A percentile compares a stretch with the other conserved stretches of the same genome.
Conservation (phyloP, 2,329 filamentous ascomycete species). For the Pseudocercospora fijiensis region DNA sequence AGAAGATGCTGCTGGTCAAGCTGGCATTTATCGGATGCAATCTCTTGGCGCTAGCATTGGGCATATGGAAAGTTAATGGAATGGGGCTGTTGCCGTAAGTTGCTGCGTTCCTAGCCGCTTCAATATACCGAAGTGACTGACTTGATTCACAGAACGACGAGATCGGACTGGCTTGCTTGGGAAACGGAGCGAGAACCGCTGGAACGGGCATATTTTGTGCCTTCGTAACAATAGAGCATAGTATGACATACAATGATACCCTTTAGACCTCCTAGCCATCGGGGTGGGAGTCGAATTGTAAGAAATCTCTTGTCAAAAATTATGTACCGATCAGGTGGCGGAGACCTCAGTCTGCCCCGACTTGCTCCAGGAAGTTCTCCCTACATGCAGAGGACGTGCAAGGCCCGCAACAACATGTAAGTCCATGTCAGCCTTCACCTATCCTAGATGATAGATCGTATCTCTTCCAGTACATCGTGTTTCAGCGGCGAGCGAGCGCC, state of each 20-base stretch:
- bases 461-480: not conserved
- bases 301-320: not conserved
- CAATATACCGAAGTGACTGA: constrained; percentile 24
- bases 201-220: constrained; percentile 55
- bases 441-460: not conserved
- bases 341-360: not conserved
- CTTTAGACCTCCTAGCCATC: not conserved
- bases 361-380: not conserved
- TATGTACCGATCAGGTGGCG: not conserved
- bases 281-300: not conserved
- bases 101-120: not conserved
- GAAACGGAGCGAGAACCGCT: constrained; percentile 70
- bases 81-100: constrained; percentile 93
- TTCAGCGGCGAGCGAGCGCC: not conserved
- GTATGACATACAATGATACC: constrained; percentile 1
- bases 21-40: constrained; percentile 85
- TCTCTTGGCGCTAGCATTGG: constrained; percentile 75
- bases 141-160: constrained; percentile 67
- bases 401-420: not conserved
- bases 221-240: constrained; percentile 20
- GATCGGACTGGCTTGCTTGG: constrained; percentile 97
- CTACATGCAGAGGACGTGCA: not conserved
- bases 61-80: constrained; percentile 92
- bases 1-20: constrained; percentile 78
- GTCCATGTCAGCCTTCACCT: not conserved